These are phyloP conservation scores for Secale cereale DNA, from an alignment of 176 grass and related monocot species.

Conservation along the genomic window DNA sequence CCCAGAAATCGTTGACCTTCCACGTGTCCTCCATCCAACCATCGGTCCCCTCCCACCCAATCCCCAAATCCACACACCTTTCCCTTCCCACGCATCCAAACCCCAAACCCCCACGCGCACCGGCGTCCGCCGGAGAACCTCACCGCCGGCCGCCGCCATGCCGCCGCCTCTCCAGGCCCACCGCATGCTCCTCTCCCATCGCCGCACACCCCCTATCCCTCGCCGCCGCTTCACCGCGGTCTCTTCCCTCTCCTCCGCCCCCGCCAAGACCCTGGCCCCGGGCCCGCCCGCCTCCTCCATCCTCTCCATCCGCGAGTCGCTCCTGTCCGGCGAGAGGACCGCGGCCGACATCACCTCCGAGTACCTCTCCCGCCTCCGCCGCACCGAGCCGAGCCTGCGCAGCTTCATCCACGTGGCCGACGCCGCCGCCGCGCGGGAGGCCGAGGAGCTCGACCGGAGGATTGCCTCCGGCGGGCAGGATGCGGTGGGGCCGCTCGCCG, in stretches of 20 bases:
- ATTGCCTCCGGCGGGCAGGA: conserved; percentile 49
- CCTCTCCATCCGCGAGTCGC: conserved; percentile 68
- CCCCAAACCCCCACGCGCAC: conserved; percentile 15
- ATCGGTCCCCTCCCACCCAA: background rate
- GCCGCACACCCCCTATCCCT: conserved; percentile 20
- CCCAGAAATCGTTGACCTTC: background rate
- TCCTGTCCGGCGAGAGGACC: conserved; percentile 63
- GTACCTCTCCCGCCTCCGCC: conserved; percentile 79
- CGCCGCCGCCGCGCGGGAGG: conserved; percentile 58
- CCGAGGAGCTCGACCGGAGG: conserved; percentile 62
- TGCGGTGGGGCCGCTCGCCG: conserved; percentile 62
- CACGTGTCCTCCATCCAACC: conserved; percentile 21
- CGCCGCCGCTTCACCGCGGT: conserved; percentile 35
- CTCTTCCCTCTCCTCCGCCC: conserved; percentile 47
- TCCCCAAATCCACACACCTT: conserved; percentile 23
- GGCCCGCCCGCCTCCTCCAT: conserved; percentile 34
- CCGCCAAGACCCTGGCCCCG: conserved; percentile 34
- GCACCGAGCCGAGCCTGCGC: conserved; percentile 68
- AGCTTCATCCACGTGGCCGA: conserved; percentile 90
- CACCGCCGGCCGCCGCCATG: conserved; percentile 36
- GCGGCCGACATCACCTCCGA: conserved; percentile 64
- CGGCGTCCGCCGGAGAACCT: conserved; percentile 30
- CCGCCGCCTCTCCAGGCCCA: conserved; percentile 64
- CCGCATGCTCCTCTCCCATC: conserved; percentile 51
- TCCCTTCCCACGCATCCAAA: conserved; percentile 1